phyloP scores from a whole-genome alignment of 352 stramenopile species.

The Phytopythium delawarense region DNA sequence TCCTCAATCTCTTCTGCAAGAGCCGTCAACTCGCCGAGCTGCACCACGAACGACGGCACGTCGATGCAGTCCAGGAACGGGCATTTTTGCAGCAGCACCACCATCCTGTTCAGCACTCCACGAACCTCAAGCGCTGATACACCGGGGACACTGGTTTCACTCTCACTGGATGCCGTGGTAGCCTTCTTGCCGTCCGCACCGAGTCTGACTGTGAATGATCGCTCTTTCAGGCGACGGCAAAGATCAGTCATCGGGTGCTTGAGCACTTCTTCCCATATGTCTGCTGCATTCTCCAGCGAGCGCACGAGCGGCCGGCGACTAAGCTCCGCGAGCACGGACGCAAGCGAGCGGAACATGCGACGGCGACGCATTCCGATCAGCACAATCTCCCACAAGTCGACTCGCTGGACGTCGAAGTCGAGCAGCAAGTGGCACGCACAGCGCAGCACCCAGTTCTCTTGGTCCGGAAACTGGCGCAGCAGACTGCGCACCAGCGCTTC shows the following conservation, averaged over 20 bases:
- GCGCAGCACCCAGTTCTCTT: slow-evolving; percentile 31
- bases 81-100: slow-evolving; percentile 41
- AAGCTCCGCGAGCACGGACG: slow-evolving; percentile 27
- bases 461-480: slow-evolving; percentile 28
- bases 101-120: slow-evolving; percentile 25
- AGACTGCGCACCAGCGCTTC: slow-evolving; percentile 35
- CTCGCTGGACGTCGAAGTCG: slow-evolving; percentile 39
- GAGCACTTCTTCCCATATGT: slow-evolving; percentile 43
- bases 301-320: slow-evolving; percentile 33
- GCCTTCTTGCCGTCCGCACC: background rate
- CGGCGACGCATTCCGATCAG: slow-evolving; percentile 37
- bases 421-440: slow-evolving; percentile 42
- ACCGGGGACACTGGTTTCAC: slow-evolving; percentile 14
- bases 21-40: slow-evolving; percentile 33
- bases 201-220: background rate
- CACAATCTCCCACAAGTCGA: slow-evolving; percentile 44
- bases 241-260: slow-evolving; percentile 10
- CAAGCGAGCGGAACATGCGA: slow-evolving; percentile 45
- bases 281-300: slow-evolving; percentile 20
- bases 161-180: background rate
- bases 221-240: slow-evolving; percentile 7
- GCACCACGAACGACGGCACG: slow-evolving; percentile 40
- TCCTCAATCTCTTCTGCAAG: slow-evolving; percentile 16
- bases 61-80: slow-evolving; percentile 61
- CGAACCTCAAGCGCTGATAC: slow-evolving; percentile 16